Base-by-base conservation (phyloP, 2,329 filamentous ascomycete genomes). In the Ilyonectria robusta region DNA sequence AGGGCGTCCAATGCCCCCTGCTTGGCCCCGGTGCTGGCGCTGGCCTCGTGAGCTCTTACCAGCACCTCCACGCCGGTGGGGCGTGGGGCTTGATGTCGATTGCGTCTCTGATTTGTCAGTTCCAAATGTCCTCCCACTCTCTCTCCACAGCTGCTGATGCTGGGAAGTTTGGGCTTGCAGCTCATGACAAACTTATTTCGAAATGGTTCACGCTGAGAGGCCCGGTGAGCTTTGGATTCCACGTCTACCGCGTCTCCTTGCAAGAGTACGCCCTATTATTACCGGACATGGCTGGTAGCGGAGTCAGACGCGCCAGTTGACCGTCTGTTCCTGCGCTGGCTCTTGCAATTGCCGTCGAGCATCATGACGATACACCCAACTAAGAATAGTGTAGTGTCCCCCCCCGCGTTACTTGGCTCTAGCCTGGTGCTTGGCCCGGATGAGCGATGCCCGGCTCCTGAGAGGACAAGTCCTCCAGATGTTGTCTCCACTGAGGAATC, bases 171-270 rank as follows among this genome's bases (percentile, higher is more conserved):
- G 48, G 60, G 59, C 68, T 62, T 72, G 67, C 70, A 75, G 66
- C 31, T 37, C 74, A 76, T 76, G 74, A 76, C 74, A 76, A 76
- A 76, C 74, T 67, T 67, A 73, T 72, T 76, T 73, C 66, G 66
- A 69, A 76, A 72, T 65, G 50, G 65, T 69, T 74, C 68, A 66
- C 65, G 66, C 50, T 68, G 62, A 74, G 71, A 75, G 68, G 70
- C 56, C 59, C 64, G 53, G 46, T 29, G 70, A 50, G 53, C 33
- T 46, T 47, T 13, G 35, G 57, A 70, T 63, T 65, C 48, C 59
- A 68, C 62, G 62, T 70, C 58, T 54, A 37, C 59, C 65, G 69
- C 51, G 44, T 66, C 69, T 59, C 62, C 56, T 65, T 74, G 66
- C 61, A 58, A 58, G 46, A 55, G 61, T 26, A 46, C 40, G 47